These are phyloP conservation scores for Rhizophora apiculata DNA, from an alignment of 345 rosid genomes.

Conservation along the genomic window DNA sequence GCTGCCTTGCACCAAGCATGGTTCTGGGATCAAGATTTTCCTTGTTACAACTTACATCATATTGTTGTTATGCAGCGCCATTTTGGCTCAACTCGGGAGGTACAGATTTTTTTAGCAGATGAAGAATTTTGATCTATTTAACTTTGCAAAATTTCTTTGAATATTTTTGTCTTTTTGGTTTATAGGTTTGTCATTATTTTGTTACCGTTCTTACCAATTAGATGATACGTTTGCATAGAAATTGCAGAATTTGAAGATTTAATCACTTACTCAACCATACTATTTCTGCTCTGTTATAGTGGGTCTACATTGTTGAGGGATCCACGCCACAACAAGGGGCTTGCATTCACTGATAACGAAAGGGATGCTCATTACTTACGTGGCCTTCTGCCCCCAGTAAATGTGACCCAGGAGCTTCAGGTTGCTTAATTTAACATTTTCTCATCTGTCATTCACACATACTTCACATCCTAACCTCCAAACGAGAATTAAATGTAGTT, in stretches of 20 bases:
- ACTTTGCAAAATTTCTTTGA: not conserved
- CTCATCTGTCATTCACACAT: not conserved
- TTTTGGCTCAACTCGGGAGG: too few species aligned
- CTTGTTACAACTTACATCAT: too few species aligned
- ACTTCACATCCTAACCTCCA: not conserved
- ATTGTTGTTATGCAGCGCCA: too few species aligned
- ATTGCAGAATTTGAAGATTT: conserved; percentile 1
- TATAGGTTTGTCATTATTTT: not conserved
- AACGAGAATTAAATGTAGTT: not conserved
- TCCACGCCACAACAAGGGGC: conserved; percentile 89
- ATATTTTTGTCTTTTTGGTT: not conserved
- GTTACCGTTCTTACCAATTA: not conserved
- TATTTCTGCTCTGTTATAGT: conserved; percentile 37
- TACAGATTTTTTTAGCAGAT: too few species aligned
- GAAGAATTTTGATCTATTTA: too few species aligned
- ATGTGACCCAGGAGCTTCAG: conserved; percentile 78
- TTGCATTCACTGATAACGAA: conserved; percentile 73
- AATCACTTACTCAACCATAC: not conserved
- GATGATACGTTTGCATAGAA: not conserved
- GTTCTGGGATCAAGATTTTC: too few species aligned
- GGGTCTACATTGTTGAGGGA: conserved; percentile 83
- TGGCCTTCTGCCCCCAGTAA: conserved; percentile 84
- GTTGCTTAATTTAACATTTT: conserved; percentile 21
- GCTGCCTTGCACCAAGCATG: too few species aligned
- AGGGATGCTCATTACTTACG: conserved; percentile 93